Conservation (phyloP, 495 filamentous ascomycete species). For the Annulohypoxylon maeteangense region DNA sequence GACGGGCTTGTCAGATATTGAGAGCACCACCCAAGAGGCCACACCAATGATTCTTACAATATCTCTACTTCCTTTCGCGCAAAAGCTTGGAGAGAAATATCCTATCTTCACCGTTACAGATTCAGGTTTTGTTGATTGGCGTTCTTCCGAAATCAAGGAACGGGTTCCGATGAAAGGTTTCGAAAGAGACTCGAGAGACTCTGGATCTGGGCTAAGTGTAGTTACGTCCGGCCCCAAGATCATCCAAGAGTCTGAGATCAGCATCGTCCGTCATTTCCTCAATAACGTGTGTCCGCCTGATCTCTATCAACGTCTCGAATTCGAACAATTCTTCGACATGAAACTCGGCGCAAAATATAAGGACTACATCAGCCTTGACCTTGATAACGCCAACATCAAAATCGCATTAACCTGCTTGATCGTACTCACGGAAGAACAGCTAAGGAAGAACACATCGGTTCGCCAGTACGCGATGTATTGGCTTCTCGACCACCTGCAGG, state of each 20-base stretch:
- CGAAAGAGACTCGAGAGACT: constrained; percentile 13
- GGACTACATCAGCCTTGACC: constrained; percentile 45
- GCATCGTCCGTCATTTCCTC: constrained; percentile 51
- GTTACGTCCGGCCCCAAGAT: constrained; percentile 28
- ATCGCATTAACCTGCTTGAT: constrained; percentile 46
- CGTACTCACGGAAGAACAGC: constrained; percentile 36
- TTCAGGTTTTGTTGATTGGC: constrained; percentile 40
- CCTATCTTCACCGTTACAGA: constrained; percentile 50
- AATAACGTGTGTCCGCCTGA: constrained; percentile 49
- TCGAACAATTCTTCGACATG: constrained; percentile 51
- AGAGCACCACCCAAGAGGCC: constrained; percentile 18
- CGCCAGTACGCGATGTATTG: constrained; percentile 50
- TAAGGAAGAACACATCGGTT: constrained; percentile 42
- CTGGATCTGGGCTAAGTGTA: background rate
- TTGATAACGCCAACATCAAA: constrained; percentile 46
- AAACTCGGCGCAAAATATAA: constrained; percentile 46
- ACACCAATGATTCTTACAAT: constrained; percentile 27
- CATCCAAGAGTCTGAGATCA: constrained; percentile 52
- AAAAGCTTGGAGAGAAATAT: constrained; percentile 52
- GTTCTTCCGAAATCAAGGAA: constrained; percentile 39
- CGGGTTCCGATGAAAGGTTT: constrained; percentile 31
- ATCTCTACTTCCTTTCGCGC: constrained; percentile 50
- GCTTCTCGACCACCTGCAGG: constrained; percentile 48
- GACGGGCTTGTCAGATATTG: constrained; percentile 16
- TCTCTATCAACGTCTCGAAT: constrained; percentile 50